These are phyloP conservation scores for Candida khao-thaluensis DNA, from an alignment of 805 yeast species.

Conservation along the genomic window DNA sequence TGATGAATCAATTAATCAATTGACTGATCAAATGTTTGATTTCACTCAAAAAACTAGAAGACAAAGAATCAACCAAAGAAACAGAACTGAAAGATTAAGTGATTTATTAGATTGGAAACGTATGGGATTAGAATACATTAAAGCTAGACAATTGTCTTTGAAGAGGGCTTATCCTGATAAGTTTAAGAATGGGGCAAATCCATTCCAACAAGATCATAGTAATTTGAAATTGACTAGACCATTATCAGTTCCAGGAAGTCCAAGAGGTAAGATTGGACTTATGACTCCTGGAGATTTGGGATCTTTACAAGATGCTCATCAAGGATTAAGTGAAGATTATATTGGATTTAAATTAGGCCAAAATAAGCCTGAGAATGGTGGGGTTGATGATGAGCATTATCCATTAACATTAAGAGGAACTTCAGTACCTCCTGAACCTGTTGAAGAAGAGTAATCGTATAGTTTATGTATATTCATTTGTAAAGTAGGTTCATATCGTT, in stretches of 20 bases:
- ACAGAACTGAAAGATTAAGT: constrained; percentile 90
- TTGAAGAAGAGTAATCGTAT: constrained; percentile 2
- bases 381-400: constrained; percentile 37
- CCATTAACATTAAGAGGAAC: constrained; percentile 52
- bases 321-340: constrained; percentile 70
- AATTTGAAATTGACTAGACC: constrained; percentile 83
- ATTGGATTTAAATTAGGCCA: constrained; percentile 52
- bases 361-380: constrained; percentile 40
- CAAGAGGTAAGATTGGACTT: constrained; percentile 66
- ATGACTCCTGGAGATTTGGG: constrained; percentile 99
- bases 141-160: constrained; percentile 88
- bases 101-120: constrained; percentile 96
- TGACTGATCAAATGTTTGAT: constrained; percentile 85
- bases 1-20: constrained; percentile 90
- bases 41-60: constrained; percentile 88
- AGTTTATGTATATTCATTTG: neutral
- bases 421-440: constrained; percentile 39
- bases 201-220: constrained; percentile 39
- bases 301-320: constrained; percentile 86
- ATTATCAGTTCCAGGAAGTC: constrained; percentile 95
- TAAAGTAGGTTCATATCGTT: neutral
- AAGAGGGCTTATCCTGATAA: constrained; percentile 92
- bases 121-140: constrained; percentile 95
- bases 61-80: constrained; percentile 96
- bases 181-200: constrained; percentile 55